Evolutionary conservation across 495 filamentous ascomycete genomes (phyloP).

Genomic region (Lepraria neglecta): DNA sequence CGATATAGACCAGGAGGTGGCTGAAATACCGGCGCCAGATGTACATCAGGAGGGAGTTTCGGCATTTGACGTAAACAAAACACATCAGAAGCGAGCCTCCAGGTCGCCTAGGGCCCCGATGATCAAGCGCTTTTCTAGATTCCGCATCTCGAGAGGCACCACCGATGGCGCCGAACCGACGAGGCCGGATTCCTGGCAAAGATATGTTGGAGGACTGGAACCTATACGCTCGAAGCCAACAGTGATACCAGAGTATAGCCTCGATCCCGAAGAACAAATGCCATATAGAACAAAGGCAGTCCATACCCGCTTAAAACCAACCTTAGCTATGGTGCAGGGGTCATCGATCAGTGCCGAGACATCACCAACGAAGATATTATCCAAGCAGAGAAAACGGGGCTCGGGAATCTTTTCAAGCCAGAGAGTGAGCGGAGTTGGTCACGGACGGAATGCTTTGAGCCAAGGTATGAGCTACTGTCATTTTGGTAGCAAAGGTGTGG

Average conservation of each 20-base stretch:
- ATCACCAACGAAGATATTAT: slow-evolving; percentile 34
- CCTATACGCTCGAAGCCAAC: not conserved
- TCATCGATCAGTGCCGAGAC: slow-evolving; percentile 4
- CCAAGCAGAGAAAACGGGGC: slow-evolving; percentile 29
- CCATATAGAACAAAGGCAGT: slow-evolving; percentile 1
- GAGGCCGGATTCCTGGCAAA: slow-evolving; percentile 21
- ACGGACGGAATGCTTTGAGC: slow-evolving; percentile 27
- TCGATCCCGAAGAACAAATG: slow-evolving; percentile 13
- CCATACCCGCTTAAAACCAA: not conserved
- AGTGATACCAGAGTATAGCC: slow-evolving; percentile 10
- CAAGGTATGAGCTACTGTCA: slow-evolving; percentile 30
- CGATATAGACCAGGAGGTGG: not conserved
- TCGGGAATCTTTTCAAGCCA: slow-evolving; percentile 18
- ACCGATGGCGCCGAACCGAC: not conserved
- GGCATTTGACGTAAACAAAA: not conserved
- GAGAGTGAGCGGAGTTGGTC: slow-evolving; percentile 35
- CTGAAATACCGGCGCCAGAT: not conserved
- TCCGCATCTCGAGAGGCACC: slow-evolving; percentile 9
- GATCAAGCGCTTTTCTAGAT: slow-evolving; percentile 15
- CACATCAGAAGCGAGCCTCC: slow-evolving; percentile 8
- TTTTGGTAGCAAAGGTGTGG: slow-evolving; percentile 41
- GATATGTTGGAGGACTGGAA: slow-evolving; percentile 7
- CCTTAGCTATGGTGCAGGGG: slow-evolving; percentile 11
- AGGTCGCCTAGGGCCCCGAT: slow-evolving; percentile 17
- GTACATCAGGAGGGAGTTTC: not conserved